These are phyloP conservation scores for Penstemon davidsonii DNA, from an alignment of 257 asterid species.

Conservation along the genomic window DNA sequence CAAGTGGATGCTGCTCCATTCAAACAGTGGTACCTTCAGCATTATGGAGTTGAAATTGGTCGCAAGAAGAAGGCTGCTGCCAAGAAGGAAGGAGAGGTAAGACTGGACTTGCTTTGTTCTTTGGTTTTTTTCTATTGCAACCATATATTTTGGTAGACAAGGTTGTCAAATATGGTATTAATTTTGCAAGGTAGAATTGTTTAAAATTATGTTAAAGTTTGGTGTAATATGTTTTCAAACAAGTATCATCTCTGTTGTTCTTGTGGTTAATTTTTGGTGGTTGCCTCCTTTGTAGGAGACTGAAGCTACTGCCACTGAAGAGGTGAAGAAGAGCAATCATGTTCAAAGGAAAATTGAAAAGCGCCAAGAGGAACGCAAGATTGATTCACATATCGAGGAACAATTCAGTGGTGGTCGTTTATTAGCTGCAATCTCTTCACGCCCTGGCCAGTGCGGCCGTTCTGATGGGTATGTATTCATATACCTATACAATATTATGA, in stretches of 20 bases:
- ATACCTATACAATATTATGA: neutral
- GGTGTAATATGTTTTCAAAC: neutral
- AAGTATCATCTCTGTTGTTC: neutral
- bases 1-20: slow-evolving; percentile 87
- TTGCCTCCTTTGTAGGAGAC: slow-evolving; percentile 36
- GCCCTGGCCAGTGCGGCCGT: slow-evolving; percentile 68
- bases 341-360: slow-evolving; percentile 47
- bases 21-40: slow-evolving; percentile 82
- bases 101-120: neutral
- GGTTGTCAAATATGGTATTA: too few relatives aligned
- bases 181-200: neutral
- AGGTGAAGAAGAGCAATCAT: slow-evolving; percentile 56
- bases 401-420: slow-evolving; percentile 61
- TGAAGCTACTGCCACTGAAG: slow-evolving; percentile 49
- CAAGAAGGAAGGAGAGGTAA: slow-evolving; percentile 70
- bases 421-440: slow-evolving; percentile 58
- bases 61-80: slow-evolving; percentile 65
- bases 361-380: slow-evolving; percentile 49
- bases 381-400: slow-evolving; percentile 59
- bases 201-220: neutral
- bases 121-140: too few relatives aligned
- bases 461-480: slow-evolving; percentile 46
- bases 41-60: slow-evolving; percentile 82
- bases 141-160: too few relatives aligned
- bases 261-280: neutral